These are phyloP conservation scores for Xylaria sp. DNA, from an alignment of 2,329 filamentous ascomycete species.

Conservation along the genomic window DNA sequence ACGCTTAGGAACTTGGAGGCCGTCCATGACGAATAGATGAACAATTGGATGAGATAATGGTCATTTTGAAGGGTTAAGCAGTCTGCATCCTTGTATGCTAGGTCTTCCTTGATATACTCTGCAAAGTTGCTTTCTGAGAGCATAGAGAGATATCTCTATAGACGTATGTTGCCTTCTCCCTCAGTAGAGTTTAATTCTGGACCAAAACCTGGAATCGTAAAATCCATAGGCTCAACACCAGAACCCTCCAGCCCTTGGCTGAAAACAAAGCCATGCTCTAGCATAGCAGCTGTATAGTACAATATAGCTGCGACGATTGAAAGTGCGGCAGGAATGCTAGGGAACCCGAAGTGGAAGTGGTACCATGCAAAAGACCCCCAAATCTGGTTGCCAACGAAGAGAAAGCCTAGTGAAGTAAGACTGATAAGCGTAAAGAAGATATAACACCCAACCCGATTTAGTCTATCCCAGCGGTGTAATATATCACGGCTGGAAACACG, in stretches of 20 bases:
- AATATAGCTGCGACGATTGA: neutral
- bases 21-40: too few species aligned
- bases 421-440: neutral
- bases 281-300: neutral
- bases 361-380: neutral
- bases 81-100: too few species aligned
- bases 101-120: too few species aligned
- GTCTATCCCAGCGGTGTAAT: neutral
- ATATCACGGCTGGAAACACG: neutral
- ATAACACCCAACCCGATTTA: neutral
- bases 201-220: neutral
- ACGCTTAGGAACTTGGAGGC: too few species aligned
- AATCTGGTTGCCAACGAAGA: neutral
- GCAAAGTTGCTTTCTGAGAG: too few species aligned
- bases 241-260: constrained; percentile 2
- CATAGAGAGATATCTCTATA: neutral
- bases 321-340: neutral
- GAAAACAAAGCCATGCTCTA: neutral
- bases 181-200: constrained; percentile 3
- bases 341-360: neutral
- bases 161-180: neutral
- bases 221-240: constrained; percentile 7
- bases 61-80: too few species aligned
- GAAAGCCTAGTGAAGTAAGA: neutral
- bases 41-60: too few species aligned